phyloP scores from a whole-genome alignment of 1,284 basidiomycete species.

The Clitocybe nebularis region DNA sequence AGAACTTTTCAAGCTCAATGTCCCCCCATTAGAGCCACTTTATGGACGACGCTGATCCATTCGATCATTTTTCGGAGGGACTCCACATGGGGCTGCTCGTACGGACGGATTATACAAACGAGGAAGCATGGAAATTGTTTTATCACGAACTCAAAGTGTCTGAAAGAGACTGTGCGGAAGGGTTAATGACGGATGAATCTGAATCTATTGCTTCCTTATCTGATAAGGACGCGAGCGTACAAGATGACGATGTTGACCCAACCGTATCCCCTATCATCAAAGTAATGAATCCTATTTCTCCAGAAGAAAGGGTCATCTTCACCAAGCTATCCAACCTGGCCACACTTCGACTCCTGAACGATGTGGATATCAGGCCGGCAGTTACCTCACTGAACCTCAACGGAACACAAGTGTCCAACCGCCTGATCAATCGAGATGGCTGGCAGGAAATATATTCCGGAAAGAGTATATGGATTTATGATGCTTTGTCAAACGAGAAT shows the following conservation, averaged over 20 bases:
- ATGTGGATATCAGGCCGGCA: constrained; percentile 55
- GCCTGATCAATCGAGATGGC: constrained; percentile 57
- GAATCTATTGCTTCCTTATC: constrained; percentile 12
- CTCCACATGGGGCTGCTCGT: constrained; percentile 59
- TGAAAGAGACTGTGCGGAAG: constrained; percentile 44
- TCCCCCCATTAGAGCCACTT: constrained; percentile 14
- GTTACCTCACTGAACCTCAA: constrained; percentile 42
- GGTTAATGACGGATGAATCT: constrained; percentile 15
- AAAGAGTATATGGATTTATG: constrained; percentile 71
- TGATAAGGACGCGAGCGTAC: constrained; percentile 19
- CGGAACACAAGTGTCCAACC: constrained; percentile 44
- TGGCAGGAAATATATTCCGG: constrained; percentile 75
- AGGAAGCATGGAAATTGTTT: constrained; percentile 60
- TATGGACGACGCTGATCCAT: constrained; percentile 26
- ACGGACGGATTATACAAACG: constrained; percentile 65
- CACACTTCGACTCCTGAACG: constrained; percentile 66
- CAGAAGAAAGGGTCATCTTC: constrained; percentile 38
- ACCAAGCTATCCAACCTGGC: constrained; percentile 56
- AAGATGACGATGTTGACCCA: constrained; percentile 29
- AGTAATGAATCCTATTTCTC: constrained; percentile 42
- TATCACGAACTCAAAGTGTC: constrained; percentile 42
- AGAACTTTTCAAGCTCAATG: not conserved
- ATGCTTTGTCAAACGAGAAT: constrained; percentile 59
- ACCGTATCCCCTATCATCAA: constrained; percentile 42
- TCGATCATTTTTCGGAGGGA: constrained; percentile 39